Evolutionary conservation across 2,329 filamentous ascomycete genomes (phyloP).

Genomic region (Ascochyta viciae-villosae): DNA sequence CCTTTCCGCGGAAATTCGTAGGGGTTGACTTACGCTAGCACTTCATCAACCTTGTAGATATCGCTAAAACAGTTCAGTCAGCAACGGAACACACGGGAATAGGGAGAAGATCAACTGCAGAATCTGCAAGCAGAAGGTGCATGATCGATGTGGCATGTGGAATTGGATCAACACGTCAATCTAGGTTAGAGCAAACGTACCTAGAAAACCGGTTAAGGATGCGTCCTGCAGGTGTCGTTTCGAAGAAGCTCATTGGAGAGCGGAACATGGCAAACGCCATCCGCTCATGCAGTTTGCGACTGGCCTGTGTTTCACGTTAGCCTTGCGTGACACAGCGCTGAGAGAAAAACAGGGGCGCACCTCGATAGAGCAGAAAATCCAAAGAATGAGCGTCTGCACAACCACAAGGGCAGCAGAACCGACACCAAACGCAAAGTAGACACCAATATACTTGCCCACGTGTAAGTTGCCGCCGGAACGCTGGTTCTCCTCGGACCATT

Average conservation of each 20-base stretch:
- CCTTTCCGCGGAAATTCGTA: background rate
- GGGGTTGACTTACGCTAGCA: constrained; percentile 69
- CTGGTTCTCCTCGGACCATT: constrained; percentile 85
- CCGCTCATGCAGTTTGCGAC: constrained; percentile 91
- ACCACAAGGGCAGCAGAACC: constrained; percentile 86
- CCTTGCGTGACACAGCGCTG: constrained; percentile 15
- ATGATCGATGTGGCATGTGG: background rate
- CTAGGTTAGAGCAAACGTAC: constrained; percentile 56
- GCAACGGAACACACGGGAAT: background rate
- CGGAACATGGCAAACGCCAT: constrained; percentile 98
- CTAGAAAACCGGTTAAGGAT: constrained; percentile 97
- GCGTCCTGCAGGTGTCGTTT: constrained; percentile 93
- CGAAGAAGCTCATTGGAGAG: constrained; percentile 98
- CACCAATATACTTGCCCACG: constrained; percentile 87
- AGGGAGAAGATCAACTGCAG: background rate
- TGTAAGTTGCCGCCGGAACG: constrained; percentile 71
- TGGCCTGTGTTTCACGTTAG: constrained; percentile 66
- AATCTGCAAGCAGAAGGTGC: background rate
- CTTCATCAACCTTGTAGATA: constrained; percentile 85
- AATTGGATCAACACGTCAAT: background rate
- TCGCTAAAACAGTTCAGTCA: constrained; percentile 58
- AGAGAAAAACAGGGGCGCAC: constrained; percentile 56
- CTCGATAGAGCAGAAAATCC: constrained; percentile 99
- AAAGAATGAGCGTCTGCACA: constrained; percentile 89
- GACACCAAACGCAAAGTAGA: constrained; percentile 95